Conservation (phyloP, 192 early-diverging fungal species). For the Podila verticillata region DNA sequence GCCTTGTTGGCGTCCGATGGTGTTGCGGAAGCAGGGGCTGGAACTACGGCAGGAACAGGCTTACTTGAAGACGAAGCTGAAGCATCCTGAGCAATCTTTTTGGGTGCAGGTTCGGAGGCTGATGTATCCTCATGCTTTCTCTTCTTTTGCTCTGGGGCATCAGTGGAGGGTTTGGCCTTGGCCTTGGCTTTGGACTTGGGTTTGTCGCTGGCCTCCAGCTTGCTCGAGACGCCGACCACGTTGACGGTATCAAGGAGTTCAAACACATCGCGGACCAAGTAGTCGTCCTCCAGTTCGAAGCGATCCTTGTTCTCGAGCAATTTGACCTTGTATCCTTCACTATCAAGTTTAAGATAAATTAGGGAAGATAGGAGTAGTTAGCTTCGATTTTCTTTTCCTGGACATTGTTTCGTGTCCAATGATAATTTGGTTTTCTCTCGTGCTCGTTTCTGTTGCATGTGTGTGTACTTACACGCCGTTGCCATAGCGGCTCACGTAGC, state of each 20-base stretch:
- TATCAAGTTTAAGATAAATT: not conserved
- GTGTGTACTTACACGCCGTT: constrained; percentile 22
- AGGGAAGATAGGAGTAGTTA: not conserved
- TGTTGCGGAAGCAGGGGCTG: not conserved
- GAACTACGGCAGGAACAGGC: not conserved
- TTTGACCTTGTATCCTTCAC: constrained; percentile 3
- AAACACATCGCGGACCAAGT: constrained; percentile 9
- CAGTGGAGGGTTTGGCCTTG: not conserved
- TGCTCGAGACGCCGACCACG: not conserved
- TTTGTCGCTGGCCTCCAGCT: not conserved
- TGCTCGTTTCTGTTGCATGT: no score
- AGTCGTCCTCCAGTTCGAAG: constrained; percentile 7
- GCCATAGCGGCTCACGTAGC: constrained; percentile 2
- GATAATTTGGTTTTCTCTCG: no score
- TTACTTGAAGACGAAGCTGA: no score
- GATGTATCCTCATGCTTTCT: constrained; percentile 2
- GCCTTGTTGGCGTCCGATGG: not conserved
- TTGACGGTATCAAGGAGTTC: constrained; percentile 1
- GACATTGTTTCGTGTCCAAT: no score
- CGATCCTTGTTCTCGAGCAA: not conserved
- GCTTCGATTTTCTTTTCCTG: not conserved
- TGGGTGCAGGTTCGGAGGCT: not conserved
- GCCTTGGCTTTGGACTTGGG: not conserved
- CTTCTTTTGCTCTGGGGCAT: not conserved
- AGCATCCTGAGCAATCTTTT: not conserved